Conservation (phyloP, 257 asterid species). For the Oldenlandia corymbosa region DNA sequence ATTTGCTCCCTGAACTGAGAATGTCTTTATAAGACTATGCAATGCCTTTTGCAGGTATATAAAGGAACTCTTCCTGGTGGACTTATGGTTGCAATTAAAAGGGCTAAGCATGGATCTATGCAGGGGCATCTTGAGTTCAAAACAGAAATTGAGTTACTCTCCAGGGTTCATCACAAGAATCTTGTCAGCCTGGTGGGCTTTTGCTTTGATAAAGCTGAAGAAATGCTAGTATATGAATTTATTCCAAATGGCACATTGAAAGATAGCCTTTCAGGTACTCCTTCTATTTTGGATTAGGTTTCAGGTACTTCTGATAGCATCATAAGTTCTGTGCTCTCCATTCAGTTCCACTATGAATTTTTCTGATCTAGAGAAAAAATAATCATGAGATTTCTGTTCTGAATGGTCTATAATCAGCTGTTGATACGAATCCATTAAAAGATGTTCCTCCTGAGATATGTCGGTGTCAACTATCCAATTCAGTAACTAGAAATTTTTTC, state of each 20-base stretch:
- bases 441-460: not conserved
- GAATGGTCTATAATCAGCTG: not conserved
- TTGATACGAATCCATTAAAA: not conserved
- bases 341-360: not conserved
- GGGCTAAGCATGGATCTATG: constrained; percentile 69
- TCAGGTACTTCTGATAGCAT: not conserved
- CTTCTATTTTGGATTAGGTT: not conserved
- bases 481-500: not conserved
- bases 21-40: not conserved
- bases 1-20: too few relatives aligned
- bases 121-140: constrained; percentile 82
- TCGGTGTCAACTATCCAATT: not conserved
- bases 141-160: constrained; percentile 94
- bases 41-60: constrained; percentile 45
- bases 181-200: constrained; percentile 71
- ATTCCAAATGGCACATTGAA: constrained; percentile 73
- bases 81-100: constrained; percentile 63
- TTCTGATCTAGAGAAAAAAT: not conserved
- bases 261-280: constrained; percentile 74
- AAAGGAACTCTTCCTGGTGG: constrained; percentile 70
- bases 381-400: not conserved
- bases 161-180: constrained; percentile 94
- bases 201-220: constrained; percentile 76
- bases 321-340: not conserved
- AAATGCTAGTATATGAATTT: constrained; percentile 74